phyloP scores from a whole-genome alignment of 306 rosid species.

The Hylodesmum podocarpum region DNA sequence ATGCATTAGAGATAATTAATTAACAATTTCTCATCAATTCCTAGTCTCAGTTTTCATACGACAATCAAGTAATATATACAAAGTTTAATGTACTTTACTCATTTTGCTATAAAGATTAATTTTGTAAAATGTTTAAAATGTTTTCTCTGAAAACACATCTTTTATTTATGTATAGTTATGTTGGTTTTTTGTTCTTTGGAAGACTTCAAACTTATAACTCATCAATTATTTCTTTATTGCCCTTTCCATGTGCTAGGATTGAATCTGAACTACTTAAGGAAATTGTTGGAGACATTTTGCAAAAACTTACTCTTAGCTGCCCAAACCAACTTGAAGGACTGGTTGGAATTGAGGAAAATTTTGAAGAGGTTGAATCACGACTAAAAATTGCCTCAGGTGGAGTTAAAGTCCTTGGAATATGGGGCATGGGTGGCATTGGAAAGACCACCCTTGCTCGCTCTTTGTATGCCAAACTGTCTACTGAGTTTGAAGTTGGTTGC shows the following conservation, averaged over 20 bases:
- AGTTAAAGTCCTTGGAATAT: conserved; percentile 15
- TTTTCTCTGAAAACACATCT: neutral
- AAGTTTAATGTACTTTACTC: no score
- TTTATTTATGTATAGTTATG: neutral
- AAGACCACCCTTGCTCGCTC: no score
- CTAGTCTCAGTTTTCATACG: no score
- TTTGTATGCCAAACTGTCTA: no score
- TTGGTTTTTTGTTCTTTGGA: neutral
- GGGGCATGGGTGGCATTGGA: conserved; percentile 30
- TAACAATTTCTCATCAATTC: no score
- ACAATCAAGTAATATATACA: no score
- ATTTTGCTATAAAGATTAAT: no score
- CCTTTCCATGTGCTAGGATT: neutral
- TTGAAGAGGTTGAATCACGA: neutral
- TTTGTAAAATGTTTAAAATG: no score
- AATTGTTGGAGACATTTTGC: neutral
- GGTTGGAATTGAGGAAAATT: neutral
- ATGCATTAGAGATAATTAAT: neutral
- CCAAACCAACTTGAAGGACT: neutral
- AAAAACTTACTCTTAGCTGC: neutral
- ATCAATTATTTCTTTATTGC: neutral
- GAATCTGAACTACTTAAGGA: neutral
- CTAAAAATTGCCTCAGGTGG: neutral
- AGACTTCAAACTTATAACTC: neutral
- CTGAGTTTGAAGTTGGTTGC: neutral